A percentile compares a stretch with the other conserved stretches of the same genome.
phyloP scores from a whole-genome alignment of 495 filamentous ascomycete species.

The Podospora tetraspora region DNA sequence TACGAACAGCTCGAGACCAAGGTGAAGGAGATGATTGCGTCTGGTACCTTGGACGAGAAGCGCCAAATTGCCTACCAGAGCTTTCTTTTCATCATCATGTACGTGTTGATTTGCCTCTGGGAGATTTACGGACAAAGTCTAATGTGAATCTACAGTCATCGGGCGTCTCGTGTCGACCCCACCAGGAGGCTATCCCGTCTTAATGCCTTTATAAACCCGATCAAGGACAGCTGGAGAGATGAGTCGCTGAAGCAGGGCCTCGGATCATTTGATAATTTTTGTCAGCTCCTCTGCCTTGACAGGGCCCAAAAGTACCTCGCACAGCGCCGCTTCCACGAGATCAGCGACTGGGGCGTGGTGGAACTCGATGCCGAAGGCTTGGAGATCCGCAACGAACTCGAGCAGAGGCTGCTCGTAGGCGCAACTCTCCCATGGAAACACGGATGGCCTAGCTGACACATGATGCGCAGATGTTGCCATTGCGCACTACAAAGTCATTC shows the following conservation, averaged over 20 bases:
- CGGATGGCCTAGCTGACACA: conserved; percentile 12
- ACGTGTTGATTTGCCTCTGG: conserved; percentile 19
- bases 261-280: conserved; percentile 74
- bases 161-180: conserved; percentile 67
- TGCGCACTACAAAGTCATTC: conserved; percentile 84
- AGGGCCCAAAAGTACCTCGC: conserved; percentile 75
- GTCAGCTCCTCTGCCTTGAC: conserved; percentile 68
- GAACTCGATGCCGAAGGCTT: conserved; percentile 74
- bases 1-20: conserved; percentile 82
- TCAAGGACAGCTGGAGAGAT: conserved; percentile 76
- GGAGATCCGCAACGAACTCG: conserved; percentile 67
- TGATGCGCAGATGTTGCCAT: conserved; percentile 56
- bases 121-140: neutral
- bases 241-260: conserved; percentile 60
- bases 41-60: conserved; percentile 69
- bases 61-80: conserved; percentile 60
- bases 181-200: conserved; percentile 59
- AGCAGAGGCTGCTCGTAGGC: conserved; percentile 61
- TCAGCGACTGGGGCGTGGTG: conserved; percentile 76
- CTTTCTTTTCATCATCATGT: conserved; percentile 90
- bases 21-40: conserved; percentile 71
- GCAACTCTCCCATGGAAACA: neutral
- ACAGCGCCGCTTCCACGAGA: conserved; percentile 62
- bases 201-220: conserved; percentile 66
- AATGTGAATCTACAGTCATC: conserved; percentile 51